Evolutionary conservation across 345 rosid species (phyloP), one percentile per base, ranked within the genome.

Genomic region (Bruguiera parviflora): DNA sequence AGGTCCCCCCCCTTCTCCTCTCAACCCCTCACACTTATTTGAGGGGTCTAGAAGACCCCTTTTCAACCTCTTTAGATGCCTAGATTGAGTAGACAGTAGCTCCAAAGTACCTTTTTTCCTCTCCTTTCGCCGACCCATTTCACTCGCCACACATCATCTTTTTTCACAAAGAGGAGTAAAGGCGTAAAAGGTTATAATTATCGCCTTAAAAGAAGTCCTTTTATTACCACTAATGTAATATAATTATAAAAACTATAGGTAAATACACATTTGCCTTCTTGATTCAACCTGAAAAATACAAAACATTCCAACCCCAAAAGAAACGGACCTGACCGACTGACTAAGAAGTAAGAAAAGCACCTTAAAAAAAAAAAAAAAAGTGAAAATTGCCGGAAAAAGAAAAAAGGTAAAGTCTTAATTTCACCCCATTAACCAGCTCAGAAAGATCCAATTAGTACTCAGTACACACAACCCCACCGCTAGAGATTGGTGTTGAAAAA

Each of bases 241-340:
- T n/a, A 21, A 27, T 58, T 21, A 21, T 27, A 35, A 25, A 9
- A 24, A 37, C 21, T 21, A 63, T 10, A n/a, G n/a, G n/a, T 37
- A 22, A 8, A 39, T 24, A 63, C 32, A 39, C 21, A 43, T 11
- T 43, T 43, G 49, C 5, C 49, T 1, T 43, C 51, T 61, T 35
- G 65, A 35, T 61, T 61, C 65, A 61, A 9, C 27, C 52, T 62
- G 65, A 51, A 51, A 65, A 49, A 65, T 52, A n/a, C 68, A 29
- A 19, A 64, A 49, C 13, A 27, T 25, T 64, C 55, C 57, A 19
- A 4, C 66, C 33, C 9, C 61, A 3, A 46, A 5, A 27, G 29
- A 49, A 8, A 28, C 47, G 5, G 29, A 27, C 18, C 49, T 1
- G 4, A 63, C 3, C 1, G 7, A 5, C 7, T 6, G 66, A 7